Conservation (phyloP, 2,329 filamentous ascomycete species). For the Fusarium compactum region DNA sequence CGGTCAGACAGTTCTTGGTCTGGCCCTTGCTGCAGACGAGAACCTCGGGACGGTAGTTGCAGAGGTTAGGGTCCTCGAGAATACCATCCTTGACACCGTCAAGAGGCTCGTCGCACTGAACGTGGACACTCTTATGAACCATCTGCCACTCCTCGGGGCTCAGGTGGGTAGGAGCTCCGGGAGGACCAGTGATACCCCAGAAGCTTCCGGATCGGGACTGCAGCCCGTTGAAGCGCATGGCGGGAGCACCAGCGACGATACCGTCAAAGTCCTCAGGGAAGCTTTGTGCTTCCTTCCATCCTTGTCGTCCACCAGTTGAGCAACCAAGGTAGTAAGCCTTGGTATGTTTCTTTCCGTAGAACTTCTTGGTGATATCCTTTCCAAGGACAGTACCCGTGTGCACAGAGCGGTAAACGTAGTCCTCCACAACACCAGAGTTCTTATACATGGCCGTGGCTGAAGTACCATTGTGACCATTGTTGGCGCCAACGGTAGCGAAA, state of each 20-base stretch:
- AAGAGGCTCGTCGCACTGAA: constrained; percentile 61
- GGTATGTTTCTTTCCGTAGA: constrained; percentile 57
- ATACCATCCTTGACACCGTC: constrained; percentile 65
- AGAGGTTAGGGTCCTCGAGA: constrained; percentile 60
- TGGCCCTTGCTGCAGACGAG: constrained; percentile 52
- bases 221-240: constrained; percentile 55
- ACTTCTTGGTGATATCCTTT: constrained; percentile 45
- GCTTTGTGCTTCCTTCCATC: constrained; percentile 64
- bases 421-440: constrained; percentile 28
- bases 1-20: constrained; percentile 25
- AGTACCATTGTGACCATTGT: constrained; percentile 53
- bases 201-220: constrained; percentile 19
- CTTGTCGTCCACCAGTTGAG: constrained; percentile 70
- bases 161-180: constrained; percentile 24
- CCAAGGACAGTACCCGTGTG: constrained; percentile 34
- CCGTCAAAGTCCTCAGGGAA: constrained; percentile 70
- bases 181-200: constrained; percentile 23
- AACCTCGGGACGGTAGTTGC: constrained; percentile 57
- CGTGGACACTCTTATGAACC: constrained; percentile 58
- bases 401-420: constrained; percentile 37
- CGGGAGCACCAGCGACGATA: constrained; percentile 61
- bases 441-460: constrained; percentile 21
- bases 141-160: constrained; percentile 53
- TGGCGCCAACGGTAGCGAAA: constrained; percentile 61
- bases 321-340: constrained; percentile 70